Evolutionary conservation across 768 basidiomycete species (phyloP), one percentile per base, ranked within the genome.

Genomic region (Omphalotus guepiniiformis): DNA sequence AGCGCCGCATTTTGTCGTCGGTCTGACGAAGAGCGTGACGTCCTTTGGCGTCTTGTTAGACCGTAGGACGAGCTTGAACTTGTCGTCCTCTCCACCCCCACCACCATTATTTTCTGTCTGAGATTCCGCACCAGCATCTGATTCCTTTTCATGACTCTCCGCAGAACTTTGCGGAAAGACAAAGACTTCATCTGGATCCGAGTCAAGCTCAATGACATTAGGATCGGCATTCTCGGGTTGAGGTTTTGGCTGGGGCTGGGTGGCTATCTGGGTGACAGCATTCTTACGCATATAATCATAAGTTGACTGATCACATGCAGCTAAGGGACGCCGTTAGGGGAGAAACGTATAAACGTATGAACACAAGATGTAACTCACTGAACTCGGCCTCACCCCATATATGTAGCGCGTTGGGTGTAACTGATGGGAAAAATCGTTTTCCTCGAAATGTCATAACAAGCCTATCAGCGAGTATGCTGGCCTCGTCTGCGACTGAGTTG

Each of bases 1-100:
- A 0, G 83, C 79, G 12, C 81, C 82, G 47, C 88, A 89, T 46
- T 77, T 88, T 16, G 88, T 88, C 16, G 83, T 84, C 6, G 79
- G 75, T 6, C 86, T 82, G 5, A 90, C 88, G 2, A 74, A 83
- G 26, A 92, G 69, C 1, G 74, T 71, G 39, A 90, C 72, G 30
- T 78, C 74, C 48, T 76, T 81, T 15, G 67, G 62, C 27, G 65
- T 68, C 9, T 70, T 73, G 16, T 65, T 65, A 2, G 86, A 85
- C 15, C 85, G 85, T 8, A 91, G 59, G 30, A 76, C 68, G 22
- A 91, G 70, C 52, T 80, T 85, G 66, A 90, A 76, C 25, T 70
- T 83, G 48, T 80, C 76, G 38, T 72, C 76, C 18, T 73, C 50
- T 22, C 70, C 73, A 9, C 39, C 37, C 6, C 27, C 44, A 8